A percentile compares a stretch with the other conserved stretches of the same genome.
phyloP scores from a whole-genome alignment of 306 rosid genomes.

The Quercus cerris region DNA sequence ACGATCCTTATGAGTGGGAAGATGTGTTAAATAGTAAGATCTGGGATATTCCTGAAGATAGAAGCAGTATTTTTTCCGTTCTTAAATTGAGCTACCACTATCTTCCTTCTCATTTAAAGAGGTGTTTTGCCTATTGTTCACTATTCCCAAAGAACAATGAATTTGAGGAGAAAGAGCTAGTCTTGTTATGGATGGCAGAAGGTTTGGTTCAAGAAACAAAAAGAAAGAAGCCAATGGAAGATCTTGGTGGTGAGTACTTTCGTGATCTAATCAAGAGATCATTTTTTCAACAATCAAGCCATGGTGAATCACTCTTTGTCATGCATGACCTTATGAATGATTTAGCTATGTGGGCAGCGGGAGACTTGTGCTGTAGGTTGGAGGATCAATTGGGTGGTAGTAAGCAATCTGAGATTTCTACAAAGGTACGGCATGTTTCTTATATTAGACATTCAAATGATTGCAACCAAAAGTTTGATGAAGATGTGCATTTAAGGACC shows the following conservation, averaged over 20 bases:
- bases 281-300: background rate
- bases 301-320: rapidly evolving
- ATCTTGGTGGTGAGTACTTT: background rate
- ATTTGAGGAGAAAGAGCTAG: background rate
- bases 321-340: too few relatives aligned
- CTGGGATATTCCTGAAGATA: background rate
- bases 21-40: background rate
- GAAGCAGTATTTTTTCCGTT: background rate
- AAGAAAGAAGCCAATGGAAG: background rate
- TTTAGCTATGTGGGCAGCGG: rapidly evolving
- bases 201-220: background rate
- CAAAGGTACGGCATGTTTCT: too few relatives aligned
- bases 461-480: too few relatives aligned
- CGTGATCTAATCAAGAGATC: background rate
- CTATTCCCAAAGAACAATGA: background rate
- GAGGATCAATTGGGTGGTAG: too few relatives aligned
- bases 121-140: slow-evolving; percentile 5
- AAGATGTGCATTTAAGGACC: too few relatives aligned
- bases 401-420: too few relatives aligned
- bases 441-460: too few relatives aligned
- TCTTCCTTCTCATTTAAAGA: background rate
- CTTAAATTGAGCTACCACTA: background rate
- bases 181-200: background rate
- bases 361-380: too few relatives aligned
- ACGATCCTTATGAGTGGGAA: background rate